Percentiles rank a stretch among this genome's conserved stretches.
These are phyloP conservation scores for Pseudocercospora fijiensis DNA, from an alignment of 2,329 filamentous ascomycete genomes.

Conservation along the genomic window DNA sequence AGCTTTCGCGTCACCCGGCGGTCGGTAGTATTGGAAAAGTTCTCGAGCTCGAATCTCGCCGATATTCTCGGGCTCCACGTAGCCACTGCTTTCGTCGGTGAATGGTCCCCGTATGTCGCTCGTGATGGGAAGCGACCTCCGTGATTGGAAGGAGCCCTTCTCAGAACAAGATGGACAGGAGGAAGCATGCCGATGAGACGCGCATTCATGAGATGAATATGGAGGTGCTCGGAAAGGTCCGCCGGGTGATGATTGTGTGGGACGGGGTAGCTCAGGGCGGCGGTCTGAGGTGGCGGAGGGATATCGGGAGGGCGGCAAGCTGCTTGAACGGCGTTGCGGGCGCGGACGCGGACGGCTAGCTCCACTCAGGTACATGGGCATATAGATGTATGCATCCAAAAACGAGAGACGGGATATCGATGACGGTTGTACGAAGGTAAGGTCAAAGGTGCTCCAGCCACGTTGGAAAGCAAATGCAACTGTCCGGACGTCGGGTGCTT, in stretches of 20 bases:
- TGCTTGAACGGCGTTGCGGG: not conserved
- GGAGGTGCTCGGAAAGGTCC: not conserved
- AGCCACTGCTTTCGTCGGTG: conserved; percentile 18
- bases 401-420: no score
- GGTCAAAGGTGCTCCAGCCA: no score
- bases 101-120: conserved; percentile 5
- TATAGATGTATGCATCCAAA: not conserved
- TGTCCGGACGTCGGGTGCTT: no score
- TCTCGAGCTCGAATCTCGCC: conserved; percentile 31
- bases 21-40: conserved; percentile 31
- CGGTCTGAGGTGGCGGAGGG: not conserved
- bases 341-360: not conserved
- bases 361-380: no score
- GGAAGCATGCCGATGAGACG: not conserved
- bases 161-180: not conserved
- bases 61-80: conserved; percentile 24
- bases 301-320: not conserved
- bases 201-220: not conserved
- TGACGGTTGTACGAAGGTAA: not conserved
- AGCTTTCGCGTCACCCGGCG: conserved; percentile 21
- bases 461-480: no score
- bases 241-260: not conserved
- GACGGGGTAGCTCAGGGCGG: not conserved
- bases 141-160: not conserved
- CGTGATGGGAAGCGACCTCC: not conserved